Conservation (phyloP, 108 stramenopile genomes). For the Pseudonitzschia pungens region DNA sequence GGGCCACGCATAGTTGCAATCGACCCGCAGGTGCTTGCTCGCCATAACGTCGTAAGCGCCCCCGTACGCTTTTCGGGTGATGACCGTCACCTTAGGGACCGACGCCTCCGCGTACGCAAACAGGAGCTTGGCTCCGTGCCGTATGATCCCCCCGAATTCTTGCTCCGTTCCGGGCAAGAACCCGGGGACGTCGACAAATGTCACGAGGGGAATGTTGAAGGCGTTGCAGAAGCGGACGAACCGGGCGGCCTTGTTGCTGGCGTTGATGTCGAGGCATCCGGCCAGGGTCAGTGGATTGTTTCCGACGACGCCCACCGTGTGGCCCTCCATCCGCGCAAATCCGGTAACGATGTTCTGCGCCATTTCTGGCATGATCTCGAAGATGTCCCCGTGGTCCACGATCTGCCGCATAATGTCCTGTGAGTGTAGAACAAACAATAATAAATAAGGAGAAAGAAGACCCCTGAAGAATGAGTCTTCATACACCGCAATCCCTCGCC, state of each 20-base stretch:
- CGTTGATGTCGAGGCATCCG: conserved; percentile 97
- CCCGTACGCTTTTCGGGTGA: conserved; percentile 99
- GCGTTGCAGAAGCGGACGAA: conserved; percentile 98
- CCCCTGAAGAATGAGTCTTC: background rate
- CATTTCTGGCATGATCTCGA: conserved; percentile 95
- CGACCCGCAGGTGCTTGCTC: conserved; percentile 96
- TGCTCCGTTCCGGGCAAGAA: conserved; percentile 97
- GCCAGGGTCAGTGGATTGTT: conserved; percentile 97
- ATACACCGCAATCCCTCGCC: too few species aligned
- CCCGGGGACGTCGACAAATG: conserved; percentile 99
- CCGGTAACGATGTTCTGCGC: conserved; percentile 97
- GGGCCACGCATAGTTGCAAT: conserved; percentile 98
- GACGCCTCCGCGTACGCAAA: conserved; percentile 99
- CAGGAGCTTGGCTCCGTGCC: conserved; percentile 96
- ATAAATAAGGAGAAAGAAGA: background rate
- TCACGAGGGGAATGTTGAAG: conserved; percentile 98
- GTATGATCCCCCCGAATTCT: conserved; percentile 94
- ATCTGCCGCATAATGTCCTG: conserved; percentile 78
- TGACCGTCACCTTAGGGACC: conserved; percentile 97
- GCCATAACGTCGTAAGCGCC: conserved; percentile 99
- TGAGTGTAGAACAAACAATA: background rate
- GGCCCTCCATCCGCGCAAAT: conserved; percentile 95
- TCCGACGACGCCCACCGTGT: conserved; percentile 94
- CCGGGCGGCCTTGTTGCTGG: conserved; percentile 95
- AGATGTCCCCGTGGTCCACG: conserved; percentile 93